Evolutionary conservation across 2,329 filamentous ascomycete genomes (phyloP), one percentile per base, ranked within the genome.

Genomic region (Trichoderma cornu-damae): DNA sequence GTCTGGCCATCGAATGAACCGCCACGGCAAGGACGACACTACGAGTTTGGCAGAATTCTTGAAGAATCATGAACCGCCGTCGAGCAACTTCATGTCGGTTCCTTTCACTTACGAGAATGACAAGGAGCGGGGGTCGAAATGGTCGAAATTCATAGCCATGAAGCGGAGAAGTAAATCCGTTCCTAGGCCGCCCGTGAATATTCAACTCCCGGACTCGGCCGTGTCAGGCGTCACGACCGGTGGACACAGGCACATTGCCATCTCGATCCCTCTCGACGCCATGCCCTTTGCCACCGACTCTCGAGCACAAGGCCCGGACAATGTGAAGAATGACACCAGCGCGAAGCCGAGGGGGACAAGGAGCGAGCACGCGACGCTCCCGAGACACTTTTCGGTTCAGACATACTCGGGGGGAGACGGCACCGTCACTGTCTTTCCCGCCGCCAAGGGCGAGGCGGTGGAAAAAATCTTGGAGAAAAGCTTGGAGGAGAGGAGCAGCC

Each of bases 231-330:
- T 70, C 34, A 84, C 81, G 0, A 78, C 68, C 6, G 76, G 72
- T 2, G 82, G 82, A 1, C 73, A 81, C 64, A 74, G 79, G 4
- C 79, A 85, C 62, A 84, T 85, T 61, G 80, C 81, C 58, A 85
- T 85, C 51, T 83, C 81, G 0, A 83, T 85, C 43, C 82, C 82
- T 1, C 59, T 78, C 11, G 75, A 81, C 61, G 70, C 80, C 58
- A 76, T 74, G 4, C 74, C 79, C 20, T 68, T 78, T 42, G 72
- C 71, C 2, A 60, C 63, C 34, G 62, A 61, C 30, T 64, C 66
- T 18, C 64, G 66, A 46, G 67, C 70, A 6, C 71, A 74, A 57
- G 70, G 72, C 55, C 70, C 71, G 9, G 63, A 71, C 14, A 67
- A 66, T 37, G 60, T 54, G 62, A 30, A 54, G 63, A 12, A 61